Percentiles rank a stretch among this genome's conserved stretches.
Conservation (phyloP, 441 rosid species). For the Populus hybrid region DNA sequence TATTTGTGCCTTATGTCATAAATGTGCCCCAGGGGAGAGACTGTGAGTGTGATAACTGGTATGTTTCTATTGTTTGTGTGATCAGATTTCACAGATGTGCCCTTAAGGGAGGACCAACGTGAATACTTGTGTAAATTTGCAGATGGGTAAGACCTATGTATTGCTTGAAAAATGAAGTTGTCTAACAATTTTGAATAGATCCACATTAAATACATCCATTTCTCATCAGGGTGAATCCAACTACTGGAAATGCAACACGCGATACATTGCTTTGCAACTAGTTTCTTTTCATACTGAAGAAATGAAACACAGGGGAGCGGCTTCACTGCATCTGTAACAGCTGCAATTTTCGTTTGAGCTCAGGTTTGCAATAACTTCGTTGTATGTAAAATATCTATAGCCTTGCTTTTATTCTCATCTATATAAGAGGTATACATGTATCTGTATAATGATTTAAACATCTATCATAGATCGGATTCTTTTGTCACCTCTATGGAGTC, state of each 20-base stretch:
- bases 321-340: constrained; percentile 6
- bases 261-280: constrained; percentile 79
- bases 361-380: constrained; percentile 13
- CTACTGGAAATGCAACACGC: constrained; percentile 75
- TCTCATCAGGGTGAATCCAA: constrained; percentile 55
- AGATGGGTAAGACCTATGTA: constrained; percentile 51
- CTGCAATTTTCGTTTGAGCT: constrained; percentile 20
- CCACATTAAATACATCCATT: neutral
- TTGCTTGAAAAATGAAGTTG: neutral
- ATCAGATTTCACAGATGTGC: constrained; percentile 87
- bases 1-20: neutral
- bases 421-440: neutral
- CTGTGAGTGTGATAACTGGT: neutral
- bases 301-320: neutral
- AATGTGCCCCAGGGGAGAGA: too few species aligned
- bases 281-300: constrained; percentile 1
- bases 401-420: neutral
- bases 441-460: neutral
- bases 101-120: too few species aligned
- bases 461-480: neutral
- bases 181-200: neutral
- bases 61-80: neutral
- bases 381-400: neutral
- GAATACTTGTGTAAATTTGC: constrained; percentile 82
- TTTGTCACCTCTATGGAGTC: neutral